phyloP scores from a whole-genome alignment of 1,284 basidiomycete genomes.

The Kalmanozyma brasiliensis region DNA sequence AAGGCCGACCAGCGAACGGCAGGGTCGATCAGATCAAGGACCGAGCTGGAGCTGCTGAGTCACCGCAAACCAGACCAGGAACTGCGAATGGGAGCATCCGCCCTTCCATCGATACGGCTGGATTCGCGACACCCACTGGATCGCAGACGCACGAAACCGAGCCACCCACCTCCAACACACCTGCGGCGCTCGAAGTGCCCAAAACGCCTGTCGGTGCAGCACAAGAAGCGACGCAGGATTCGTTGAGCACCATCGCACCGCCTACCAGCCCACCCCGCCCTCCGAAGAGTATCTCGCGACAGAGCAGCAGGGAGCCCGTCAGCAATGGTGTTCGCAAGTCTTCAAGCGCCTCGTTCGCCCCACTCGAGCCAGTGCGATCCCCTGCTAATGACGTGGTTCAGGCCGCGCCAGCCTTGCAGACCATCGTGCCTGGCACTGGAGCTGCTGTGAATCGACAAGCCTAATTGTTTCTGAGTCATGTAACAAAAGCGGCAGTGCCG shows the following conservation, averaged over 20 bases:
- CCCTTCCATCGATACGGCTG: constrained; percentile 28
- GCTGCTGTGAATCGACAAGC: constrained; percentile 17
- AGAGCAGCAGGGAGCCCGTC: constrained; percentile 36
- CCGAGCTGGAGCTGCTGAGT: constrained; percentile 5
- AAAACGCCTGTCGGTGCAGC: background rate
- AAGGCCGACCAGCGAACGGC: constrained; percentile 11
- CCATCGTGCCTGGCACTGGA: constrained; percentile 28
- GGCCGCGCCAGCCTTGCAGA: constrained; percentile 40
- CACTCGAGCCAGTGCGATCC: background rate
- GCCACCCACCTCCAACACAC: background rate
- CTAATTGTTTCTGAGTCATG: background rate
- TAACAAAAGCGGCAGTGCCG: background rate
- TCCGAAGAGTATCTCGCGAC: constrained; percentile 41
- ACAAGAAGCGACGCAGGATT: constrained; percentile 13
- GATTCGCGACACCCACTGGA: constrained; percentile 21
- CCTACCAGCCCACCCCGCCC: constrained; percentile 35
- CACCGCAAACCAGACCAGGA: constrained; percentile 3
- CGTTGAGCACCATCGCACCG: constrained; percentile 1
- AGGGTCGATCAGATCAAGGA: constrained; percentile 42
- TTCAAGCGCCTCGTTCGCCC: constrained; percentile 4
- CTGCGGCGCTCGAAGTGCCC: background rate
- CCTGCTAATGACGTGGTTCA: constrained; percentile 1
- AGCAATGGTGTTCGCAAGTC: constrained; percentile 7
- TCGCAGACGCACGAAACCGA: constrained; percentile 19
- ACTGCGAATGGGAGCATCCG: constrained; percentile 17